Evolutionary conservation across 2,329 filamentous ascomycete genomes (phyloP).

Genomic region (Clarireedia homoeocarpa): DNA sequence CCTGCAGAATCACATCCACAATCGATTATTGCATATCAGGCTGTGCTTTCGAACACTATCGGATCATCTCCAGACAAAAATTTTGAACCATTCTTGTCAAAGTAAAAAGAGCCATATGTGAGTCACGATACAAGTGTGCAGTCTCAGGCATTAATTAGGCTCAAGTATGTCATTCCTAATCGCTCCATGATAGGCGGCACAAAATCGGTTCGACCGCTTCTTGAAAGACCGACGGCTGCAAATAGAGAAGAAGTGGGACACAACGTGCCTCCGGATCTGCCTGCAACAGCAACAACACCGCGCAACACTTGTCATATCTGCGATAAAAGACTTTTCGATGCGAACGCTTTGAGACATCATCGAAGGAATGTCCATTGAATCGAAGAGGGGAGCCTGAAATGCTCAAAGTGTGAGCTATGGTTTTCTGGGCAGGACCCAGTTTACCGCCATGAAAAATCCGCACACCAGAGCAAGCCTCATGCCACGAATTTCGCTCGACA

Average conservation of each 20-base stretch:
- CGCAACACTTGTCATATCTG: neutral
- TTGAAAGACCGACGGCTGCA: neutral
- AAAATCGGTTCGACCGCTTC: no score
- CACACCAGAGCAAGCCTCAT: no score
- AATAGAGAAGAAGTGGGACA: no score
- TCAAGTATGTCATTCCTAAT: neutral
- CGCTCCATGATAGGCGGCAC: neutral
- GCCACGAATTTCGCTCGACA: no score
- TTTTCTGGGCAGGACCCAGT: neutral
- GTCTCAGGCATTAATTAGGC: neutral
- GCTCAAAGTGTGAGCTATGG: neutral
- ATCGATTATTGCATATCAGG: neutral
- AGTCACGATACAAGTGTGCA: neutral
- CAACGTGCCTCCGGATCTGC: no score
- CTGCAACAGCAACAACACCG: neutral
- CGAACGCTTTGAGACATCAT: neutral
- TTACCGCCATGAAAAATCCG: neutral
- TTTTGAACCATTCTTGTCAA: neutral
- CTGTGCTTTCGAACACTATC: no score
- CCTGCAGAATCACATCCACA: no score
- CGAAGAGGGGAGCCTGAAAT: neutral
- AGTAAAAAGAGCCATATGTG: neutral
- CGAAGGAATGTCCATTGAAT: neutral
- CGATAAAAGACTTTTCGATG: neutral
- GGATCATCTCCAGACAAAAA: neutral